Evolutionary conservation across 441 rosid genomes (phyloP).

Genomic region (Aleurites moluccanus): DNA sequence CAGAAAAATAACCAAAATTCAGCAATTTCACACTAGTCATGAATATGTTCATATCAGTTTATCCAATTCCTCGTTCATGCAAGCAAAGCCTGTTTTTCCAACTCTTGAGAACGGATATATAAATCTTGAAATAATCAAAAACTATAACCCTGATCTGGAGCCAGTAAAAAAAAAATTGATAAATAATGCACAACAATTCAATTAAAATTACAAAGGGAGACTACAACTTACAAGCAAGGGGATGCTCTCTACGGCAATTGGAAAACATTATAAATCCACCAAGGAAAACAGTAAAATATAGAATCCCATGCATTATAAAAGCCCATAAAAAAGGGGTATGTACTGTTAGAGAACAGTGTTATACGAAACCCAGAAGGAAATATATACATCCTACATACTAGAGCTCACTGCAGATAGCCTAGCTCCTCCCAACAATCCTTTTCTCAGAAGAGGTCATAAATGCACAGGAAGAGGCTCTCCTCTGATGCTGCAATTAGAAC

Average conservation of each 20-base stretch:
- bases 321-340: not conserved
- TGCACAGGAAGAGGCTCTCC: not conserved
- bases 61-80: not conserved
- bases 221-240: constrained; percentile 7
- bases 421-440: not conserved
- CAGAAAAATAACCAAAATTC: not conserved
- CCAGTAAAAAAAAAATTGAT: not conserved
- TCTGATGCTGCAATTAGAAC: not conserved
- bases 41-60: not conserved
- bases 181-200: constrained; percentile 15
- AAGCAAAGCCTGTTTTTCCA: not conserved
- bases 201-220: constrained; percentile 6
- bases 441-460: not conserved
- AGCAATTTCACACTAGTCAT: not conserved
- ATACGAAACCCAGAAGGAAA: not conserved
- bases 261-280: constrained; percentile 6
- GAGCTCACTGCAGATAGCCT: constrained; percentile 1
- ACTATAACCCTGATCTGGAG: not conserved
- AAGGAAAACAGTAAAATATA: not conserved
- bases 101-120: not conserved
- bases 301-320: constrained; percentile 1
- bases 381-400: constrained; percentile 9
- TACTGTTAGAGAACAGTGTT: not conserved
- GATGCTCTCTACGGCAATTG: no score
- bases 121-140: not conserved